Conservation (phyloP, 2,329 filamentous ascomycete species). For the Penicillium sp. region DNA sequence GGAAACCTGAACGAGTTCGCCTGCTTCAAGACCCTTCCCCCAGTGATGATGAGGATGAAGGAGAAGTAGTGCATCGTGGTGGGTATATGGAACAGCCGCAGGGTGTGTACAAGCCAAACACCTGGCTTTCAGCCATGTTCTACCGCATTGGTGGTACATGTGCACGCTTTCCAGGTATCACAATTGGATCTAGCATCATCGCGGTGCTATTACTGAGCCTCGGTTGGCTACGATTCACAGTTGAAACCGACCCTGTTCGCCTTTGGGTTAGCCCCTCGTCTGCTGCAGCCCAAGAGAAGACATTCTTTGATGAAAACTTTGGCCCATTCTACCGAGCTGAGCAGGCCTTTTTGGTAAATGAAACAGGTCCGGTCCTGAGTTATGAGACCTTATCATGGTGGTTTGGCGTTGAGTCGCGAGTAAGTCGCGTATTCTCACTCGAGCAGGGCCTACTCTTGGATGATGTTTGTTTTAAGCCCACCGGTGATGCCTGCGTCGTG, state of each 20-base stretch:
- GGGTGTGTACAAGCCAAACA: slow-evolving; percentile 80
- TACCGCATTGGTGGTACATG: slow-evolving; percentile 76
- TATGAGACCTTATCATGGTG: slow-evolving; percentile 92
- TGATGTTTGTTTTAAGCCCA: slow-evolving; percentile 93
- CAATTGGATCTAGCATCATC: slow-evolving; percentile 73
- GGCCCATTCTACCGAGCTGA: slow-evolving; percentile 95
- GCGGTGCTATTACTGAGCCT: slow-evolving; percentile 76
- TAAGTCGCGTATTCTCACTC: slow-evolving; percentile 70
- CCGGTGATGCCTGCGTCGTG: slow-evolving; percentile 83
- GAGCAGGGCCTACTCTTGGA: slow-evolving; percentile 68
- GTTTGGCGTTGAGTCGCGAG: slow-evolving; percentile 81
- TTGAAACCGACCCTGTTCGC: slow-evolving; percentile 86
- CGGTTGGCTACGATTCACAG: slow-evolving; percentile 84
- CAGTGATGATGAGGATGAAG: slow-evolving; percentile 93
- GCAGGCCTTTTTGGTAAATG: slow-evolving; percentile 91
- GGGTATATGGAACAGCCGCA: slow-evolving; percentile 78
- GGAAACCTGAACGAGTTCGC: slow-evolving; percentile 78
- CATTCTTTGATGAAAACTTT: slow-evolving; percentile 89
- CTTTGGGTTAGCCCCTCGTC: slow-evolving; percentile 97
- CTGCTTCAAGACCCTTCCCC: slow-evolving; percentile 79
- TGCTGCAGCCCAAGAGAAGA: slow-evolving; percentile 85
- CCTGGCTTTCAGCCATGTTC: slow-evolving; percentile 76
- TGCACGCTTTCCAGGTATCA: slow-evolving; percentile 80
- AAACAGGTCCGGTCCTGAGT: slow-evolving; percentile 74
- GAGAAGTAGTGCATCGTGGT: slow-evolving; percentile 73